Evolutionary conservation across 2,329 filamentous ascomycete species (phyloP).

Genomic region (Aspergillus ochraceoroseus): DNA sequence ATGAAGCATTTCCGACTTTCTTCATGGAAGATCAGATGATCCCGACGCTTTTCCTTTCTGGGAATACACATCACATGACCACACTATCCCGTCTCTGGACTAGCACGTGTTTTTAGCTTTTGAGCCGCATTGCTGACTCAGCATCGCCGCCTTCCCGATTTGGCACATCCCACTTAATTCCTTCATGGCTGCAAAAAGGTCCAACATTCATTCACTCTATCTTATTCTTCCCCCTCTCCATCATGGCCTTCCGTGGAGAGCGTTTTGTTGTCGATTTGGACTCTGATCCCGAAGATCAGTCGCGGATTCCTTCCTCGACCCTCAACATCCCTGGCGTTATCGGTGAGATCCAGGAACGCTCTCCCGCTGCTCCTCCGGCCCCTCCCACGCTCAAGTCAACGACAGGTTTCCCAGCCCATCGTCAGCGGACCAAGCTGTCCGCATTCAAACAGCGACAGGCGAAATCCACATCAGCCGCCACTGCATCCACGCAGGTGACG

Average conservation of each 20-base stretch:
- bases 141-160: constrained; percentile 5
- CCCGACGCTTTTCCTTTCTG: constrained; percentile 13
- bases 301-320: constrained; percentile 11
- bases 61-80: constrained; percentile 11
- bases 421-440: constrained; percentile 67
- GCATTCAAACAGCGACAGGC: constrained; percentile 67
- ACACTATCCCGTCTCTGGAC: constrained; percentile 23
- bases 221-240: constrained; percentile 3
- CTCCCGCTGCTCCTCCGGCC: constrained; percentile 44
- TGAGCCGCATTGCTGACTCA: constrained; percentile 35
- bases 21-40: constrained; percentile 20
- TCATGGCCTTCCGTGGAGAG: constrained; percentile 54
- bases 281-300: constrained; percentile 21
- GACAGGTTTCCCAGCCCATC: constrained; percentile 85
- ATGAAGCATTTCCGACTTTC: not conserved
- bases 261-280: constrained; percentile 58
- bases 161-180: constrained; percentile 7
- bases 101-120: constrained; percentile 32
- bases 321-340: constrained; percentile 47
- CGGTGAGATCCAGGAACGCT: constrained; percentile 74
- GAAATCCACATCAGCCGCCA: constrained; percentile 12
- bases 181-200: no score
- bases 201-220: constrained; percentile 1
- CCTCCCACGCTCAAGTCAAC: constrained; percentile 55
- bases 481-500: constrained; percentile 7